Base-by-base conservation (phyloP, 768 basidiomycete genomes). In the Leccinum pellstonianum region DNA sequence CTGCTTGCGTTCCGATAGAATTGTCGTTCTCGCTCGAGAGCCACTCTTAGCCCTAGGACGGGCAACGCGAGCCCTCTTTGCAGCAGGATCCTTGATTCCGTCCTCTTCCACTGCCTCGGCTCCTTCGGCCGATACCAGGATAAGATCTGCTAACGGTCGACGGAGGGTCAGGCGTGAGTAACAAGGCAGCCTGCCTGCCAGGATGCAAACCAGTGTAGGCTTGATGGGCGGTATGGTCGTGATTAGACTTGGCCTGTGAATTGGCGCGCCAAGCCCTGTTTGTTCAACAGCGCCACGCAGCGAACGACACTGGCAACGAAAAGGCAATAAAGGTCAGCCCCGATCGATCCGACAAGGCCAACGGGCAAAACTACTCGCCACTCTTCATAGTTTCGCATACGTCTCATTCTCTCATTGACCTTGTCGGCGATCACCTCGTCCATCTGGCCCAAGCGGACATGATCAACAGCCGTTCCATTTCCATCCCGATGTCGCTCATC, bases 11-110 rank as follows among this genome's bases (percentile, higher is more conserved):
- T 43, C 4, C 11, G 50, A 65, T 21, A 53, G 12, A 10, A 10
- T 2, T n/a, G 25, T 35, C 33, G 62, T 49, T 52, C 60, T 55
- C 27, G 65, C 64, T 43, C 69, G 63, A 25, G 71, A 61, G 41
- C 65, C 58, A 43, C 56, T 49, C 21, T 70, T 73, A 54, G 70
- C 62, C 55, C 70, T 61, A 25, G 63, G 57, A 31, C 68, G 62
- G 3, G 68, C 43, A 10, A 38, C 38, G 11, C 73, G 65, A 25
- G 65, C 29, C 48, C 54, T 59, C 69, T 71, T 72, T 9, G 62
- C 38, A 54, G 49, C 15, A 29, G 62, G 64, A 11, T 48, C 38
- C 5, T 68, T 64, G 1, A 49, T 27, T 1, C 53, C 58, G 47
- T 64, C 64, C 15, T 61, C 68, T 21, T 60, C 68, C 14, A 57